Evolutionary conservation across 1,139 yeast species (phyloP).

Genomic region (Arxiozyma telluris): DNA sequence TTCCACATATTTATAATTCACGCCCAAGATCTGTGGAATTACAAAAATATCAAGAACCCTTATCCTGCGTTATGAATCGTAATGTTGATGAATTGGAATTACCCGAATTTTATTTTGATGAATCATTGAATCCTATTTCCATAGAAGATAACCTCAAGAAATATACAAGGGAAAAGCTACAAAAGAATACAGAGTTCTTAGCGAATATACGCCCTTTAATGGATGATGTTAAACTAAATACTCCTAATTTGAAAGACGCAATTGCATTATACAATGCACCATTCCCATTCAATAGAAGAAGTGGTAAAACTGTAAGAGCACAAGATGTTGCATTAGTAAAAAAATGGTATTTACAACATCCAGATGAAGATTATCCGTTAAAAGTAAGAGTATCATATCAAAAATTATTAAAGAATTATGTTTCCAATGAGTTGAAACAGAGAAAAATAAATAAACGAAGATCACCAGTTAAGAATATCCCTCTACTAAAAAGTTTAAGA

Average conservation of each 20-base stretch:
- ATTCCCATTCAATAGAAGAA: conserved; percentile 68
- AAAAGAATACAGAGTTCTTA: conserved; percentile 32
- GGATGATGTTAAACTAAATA: conserved; percentile 36
- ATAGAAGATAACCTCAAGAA: conserved; percentile 2
- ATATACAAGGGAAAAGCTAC: conserved; percentile 18
- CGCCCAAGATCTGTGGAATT: conserved; percentile 57
- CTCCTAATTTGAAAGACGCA: conserved; percentile 48
- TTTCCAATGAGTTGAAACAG: conserved; percentile 59
- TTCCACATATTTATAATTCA: conserved; percentile 77
- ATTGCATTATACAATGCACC: conserved; percentile 71
- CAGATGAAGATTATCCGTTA: conserved; percentile 50
- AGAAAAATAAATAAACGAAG: conserved; percentile 31
- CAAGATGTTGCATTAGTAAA: conserved; percentile 84
- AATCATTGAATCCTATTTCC: conserved; percentile 47
- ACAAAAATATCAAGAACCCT: conserved; percentile 56
- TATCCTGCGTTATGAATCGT: conserved; percentile 39
- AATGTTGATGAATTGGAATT: conserved; percentile 43
- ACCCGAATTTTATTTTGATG: conserved; percentile 50
- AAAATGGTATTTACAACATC: conserved; percentile 70
- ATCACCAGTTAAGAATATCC: conserved; percentile 36
- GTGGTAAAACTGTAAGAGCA: conserved; percentile 69
- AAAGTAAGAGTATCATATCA: conserved; percentile 85
- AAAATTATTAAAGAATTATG: conserved; percentile 65
- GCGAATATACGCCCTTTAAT: conserved; percentile 41
- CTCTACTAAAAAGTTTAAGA: conserved; percentile 55